phyloP scores from a whole-genome alignment of 2,329 filamentous ascomycete genomes.

The Sclerotiophoma versabilis region DNA sequence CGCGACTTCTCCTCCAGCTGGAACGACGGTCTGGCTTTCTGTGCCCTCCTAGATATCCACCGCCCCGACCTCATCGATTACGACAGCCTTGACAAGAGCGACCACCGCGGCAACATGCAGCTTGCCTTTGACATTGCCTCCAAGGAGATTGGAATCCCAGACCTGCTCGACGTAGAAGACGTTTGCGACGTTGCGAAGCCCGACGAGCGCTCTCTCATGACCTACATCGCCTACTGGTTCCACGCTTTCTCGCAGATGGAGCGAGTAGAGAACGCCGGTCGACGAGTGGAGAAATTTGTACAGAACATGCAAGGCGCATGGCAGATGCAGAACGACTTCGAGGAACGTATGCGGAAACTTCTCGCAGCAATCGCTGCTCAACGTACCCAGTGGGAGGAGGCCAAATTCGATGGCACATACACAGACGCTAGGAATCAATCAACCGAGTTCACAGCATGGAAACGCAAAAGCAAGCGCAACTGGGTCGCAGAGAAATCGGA shows the following conservation, averaged over 20 bases:
- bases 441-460: slow-evolving; percentile 83
- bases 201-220: slow-evolving; percentile 97
- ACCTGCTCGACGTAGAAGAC: slow-evolving; percentile 95
- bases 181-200: slow-evolving; percentile 96
- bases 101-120: slow-evolving; percentile 97
- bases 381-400: slow-evolving; percentile 75
- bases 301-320: slow-evolving; percentile 98
- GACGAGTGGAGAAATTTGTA: slow-evolving; percentile 97
- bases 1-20: slow-evolving; percentile 94
- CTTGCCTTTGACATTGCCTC: slow-evolving; percentile 95
- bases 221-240: slow-evolving; percentile 99
- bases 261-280: slow-evolving; percentile 94
- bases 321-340: slow-evolving; percentile 99
- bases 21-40: slow-evolving; percentile 98
- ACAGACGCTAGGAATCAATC: slow-evolving; percentile 89
- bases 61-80: slow-evolving; percentile 97
- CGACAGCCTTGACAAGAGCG: slow-evolving; percentile 89
- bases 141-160: slow-evolving; percentile 96
- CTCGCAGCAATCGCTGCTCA: slow-evolving; percentile 77
- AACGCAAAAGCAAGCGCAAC: slow-evolving; percentile 85
- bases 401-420: slow-evolving; percentile 90
- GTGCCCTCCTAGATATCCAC: slow-evolving; percentile 94
- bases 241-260: slow-evolving; percentile 99
- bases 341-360: slow-evolving; percentile 86
- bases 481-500: slow-evolving; percentile 99